Evolutionary conservation across 345 rosid species (phyloP).

Genomic region (Brassica napus): Da-Ae NC_063447.1:40301001-40301500

Average conservation of each 20-base stretch:
- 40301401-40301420: constrained; percentile 39
- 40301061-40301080: neutral
- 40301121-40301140: neutral
- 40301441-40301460: constrained; percentile 38
- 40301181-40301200: constrained; percentile 43
- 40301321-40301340: constrained; percentile 33
- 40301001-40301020: neutral
- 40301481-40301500: constrained; percentile 11
- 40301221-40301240: constrained; percentile 36
- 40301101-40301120: neutral
- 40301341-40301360: constrained; percentile 31
- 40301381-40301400: constrained; percentile 29
- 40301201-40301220: constrained; percentile 23
- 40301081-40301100: neutral
- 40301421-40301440: constrained; percentile 46
- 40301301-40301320: constrained; percentile 34
- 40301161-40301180: neutral
- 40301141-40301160: neutral
- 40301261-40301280: constrained; percentile 42
- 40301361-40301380: constrained; percentile 32
- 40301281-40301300: constrained; percentile 39
- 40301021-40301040: neutral
- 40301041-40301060: neutral
- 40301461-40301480: constrained; percentile 6
- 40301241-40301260: constrained; percentile 26